These are phyloP conservation scores for Gynochthodes officinalis DNA, from an alignment of 257 asterid genomes.

Conservation along the genomic window DNA sequence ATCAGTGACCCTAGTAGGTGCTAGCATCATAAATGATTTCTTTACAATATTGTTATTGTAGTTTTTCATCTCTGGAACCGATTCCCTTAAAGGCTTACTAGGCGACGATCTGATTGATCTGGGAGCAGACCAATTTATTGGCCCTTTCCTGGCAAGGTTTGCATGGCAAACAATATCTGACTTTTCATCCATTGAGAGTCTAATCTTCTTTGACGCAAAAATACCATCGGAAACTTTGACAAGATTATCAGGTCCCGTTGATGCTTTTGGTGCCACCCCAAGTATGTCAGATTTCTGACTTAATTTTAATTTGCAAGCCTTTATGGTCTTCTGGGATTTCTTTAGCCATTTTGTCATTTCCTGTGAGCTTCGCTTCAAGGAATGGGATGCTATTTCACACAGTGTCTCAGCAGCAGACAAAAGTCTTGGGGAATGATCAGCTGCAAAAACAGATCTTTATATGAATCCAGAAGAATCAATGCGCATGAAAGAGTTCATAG, in stretches of 20 bases:
- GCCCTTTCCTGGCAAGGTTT: constrained; percentile 37
- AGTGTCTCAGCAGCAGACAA: constrained; percentile 81
- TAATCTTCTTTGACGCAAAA: constrained; percentile 62
- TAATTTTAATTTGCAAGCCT: constrained; percentile 48
- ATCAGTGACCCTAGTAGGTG: constrained; percentile 47
- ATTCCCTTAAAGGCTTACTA: constrained; percentile 41
- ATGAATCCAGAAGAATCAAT: background rate
- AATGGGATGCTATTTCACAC: constrained; percentile 43
- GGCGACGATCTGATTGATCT: constrained; percentile 54
- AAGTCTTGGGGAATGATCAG: constrained; percentile 39
- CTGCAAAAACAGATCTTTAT: constrained; percentile 30
- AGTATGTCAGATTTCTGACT: constrained; percentile 43
- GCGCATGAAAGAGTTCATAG: background rate
- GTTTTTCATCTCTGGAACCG: constrained; percentile 34
- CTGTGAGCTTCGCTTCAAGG: constrained; percentile 34
- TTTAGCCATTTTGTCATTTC: constrained; percentile 33
- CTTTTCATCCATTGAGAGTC: constrained; percentile 39
- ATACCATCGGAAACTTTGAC: constrained; percentile 36
- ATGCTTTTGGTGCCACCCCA: constrained; percentile 35
- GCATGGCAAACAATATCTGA: constrained; percentile 18
- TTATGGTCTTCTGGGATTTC: constrained; percentile 39
- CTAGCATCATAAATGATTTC: constrained; percentile 46
- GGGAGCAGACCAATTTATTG: constrained; percentile 37
- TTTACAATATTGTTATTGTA: constrained; percentile 41
- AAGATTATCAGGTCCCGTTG: constrained; percentile 28